phyloP scores from a whole-genome alignment of 441 rosid genomes.

The Codiaeum variegatum region DNA sequence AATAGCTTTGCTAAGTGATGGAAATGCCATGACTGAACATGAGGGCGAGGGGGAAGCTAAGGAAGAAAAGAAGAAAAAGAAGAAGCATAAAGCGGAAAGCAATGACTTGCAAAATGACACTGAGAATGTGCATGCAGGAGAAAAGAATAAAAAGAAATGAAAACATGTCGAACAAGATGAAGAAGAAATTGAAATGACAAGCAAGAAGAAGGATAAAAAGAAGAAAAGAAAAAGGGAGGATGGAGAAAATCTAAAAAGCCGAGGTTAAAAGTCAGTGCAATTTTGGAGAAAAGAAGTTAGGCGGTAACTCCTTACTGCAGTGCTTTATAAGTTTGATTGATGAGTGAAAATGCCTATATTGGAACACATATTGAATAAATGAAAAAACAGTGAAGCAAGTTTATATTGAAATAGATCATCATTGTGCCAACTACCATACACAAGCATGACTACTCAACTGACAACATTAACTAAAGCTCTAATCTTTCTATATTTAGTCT shows the following conservation, averaged over 20 bases:
- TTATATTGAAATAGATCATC: no score
- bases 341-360: no score
- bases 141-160: slow-evolving; percentile 58
- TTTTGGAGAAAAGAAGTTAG: slow-evolving; percentile 27
- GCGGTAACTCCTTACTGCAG: not conserved
- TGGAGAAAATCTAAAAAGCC: slow-evolving; percentile 16
- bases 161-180: slow-evolving; percentile 50
- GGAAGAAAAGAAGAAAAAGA: slow-evolving; percentile 59
- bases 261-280: slow-evolving; percentile 14
- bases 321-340: slow-evolving; percentile 26
- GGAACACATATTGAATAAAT: no score
- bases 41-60: slow-evolving; percentile 27
- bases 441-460: no score
- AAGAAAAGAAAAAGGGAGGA: slow-evolving; percentile 41
- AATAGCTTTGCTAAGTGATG: slow-evolving; percentile 19
- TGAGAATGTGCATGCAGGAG: slow-evolving; percentile 26
- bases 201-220: slow-evolving; percentile 55
- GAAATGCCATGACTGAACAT: slow-evolving; percentile 27
- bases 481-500: not conserved
- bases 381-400: no score
- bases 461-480: not conserved
- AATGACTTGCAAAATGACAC: slow-evolving; percentile 20
- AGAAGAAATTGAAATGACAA: slow-evolving; percentile 38
- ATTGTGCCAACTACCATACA: no score
- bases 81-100: slow-evolving; percentile 32